Base-by-base conservation (phyloP, 495 filamentous ascomycete genomes). In the Penicillium lagena region DNA sequence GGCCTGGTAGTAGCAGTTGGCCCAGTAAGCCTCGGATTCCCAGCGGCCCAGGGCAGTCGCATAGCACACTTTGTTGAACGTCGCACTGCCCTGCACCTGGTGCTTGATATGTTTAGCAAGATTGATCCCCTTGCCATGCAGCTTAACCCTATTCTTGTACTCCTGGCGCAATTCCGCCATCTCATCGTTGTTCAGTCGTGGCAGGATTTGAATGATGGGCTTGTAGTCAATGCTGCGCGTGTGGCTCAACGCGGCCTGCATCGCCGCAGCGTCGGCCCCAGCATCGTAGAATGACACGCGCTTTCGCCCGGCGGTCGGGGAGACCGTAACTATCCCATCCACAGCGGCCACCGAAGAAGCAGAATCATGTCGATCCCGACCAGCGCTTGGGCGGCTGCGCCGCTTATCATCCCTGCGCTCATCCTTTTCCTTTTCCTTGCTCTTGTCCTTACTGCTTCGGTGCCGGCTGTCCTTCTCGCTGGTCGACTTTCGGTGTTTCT, bases 1-100 rank as follows among this genome's bases (percentile, higher is more conserved):
- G 31, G 86, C 83, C 60, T 97, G 93, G 68, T 97, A 98, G 82
- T 90, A 98, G 66, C 87, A 95, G 56, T 97, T 98, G 37, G 94
- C 91, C 89, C 93, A 98, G 72, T 93, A 96, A 1, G 87, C 90
- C 62, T 98, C 93, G 41, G 79, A 82, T 69, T 96, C 93, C 85
- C 89, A 98, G 37, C 80, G 75, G 2, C 94, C 93, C 1, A 97
- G 79, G 9, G 93, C 91, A 7, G 87, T 89, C 6, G 88, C 86
- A 60, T 96, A 97, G 55, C 81, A 86, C 9, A 85, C 82, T 62
- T 97, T 97, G 65, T 89, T 89, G 45, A 96, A 84, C 42, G 66
- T 52, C 55, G 88, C 88, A 54, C 83, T 80, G 11, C 84, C 79
- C 8, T 85, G 75, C 36, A 80, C 81, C 33, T 79, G 52, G 40